phyloP scores from a whole-genome alignment of 129 eudicot genomes.

The carrot (Daucus carota) region DH1_v3.0 NC_030382.2:38925501-38926000 shows the following conservation, averaged over 20 bases:
- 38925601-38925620: neutral
- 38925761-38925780: conserved; percentile 93
- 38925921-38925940: neutral
- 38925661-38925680: too few species aligned
- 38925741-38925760: conserved; percentile 99
- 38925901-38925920: neutral
- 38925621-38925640: neutral
- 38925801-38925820: conserved; percentile 77
- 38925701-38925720: neutral
- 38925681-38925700: neutral
- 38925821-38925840: conserved; percentile 72
- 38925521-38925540: neutral
- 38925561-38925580: neutral
- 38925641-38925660: neutral
- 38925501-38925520: neutral
- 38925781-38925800: conserved; percentile 99
- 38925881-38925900: neutral
- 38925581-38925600: neutral
- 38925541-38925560: neutral
- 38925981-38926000: neutral
- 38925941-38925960: neutral
- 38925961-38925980: neutral
- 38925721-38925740: neutral
- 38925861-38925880: neutral
- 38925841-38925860: conserved; percentile 19